A percentile compares a stretch with the other conserved stretches of the same genome.
phyloP scores from a whole-genome alignment of 2,329 filamentous ascomycete species.

The Aspergillus viridinutans region DNA sequence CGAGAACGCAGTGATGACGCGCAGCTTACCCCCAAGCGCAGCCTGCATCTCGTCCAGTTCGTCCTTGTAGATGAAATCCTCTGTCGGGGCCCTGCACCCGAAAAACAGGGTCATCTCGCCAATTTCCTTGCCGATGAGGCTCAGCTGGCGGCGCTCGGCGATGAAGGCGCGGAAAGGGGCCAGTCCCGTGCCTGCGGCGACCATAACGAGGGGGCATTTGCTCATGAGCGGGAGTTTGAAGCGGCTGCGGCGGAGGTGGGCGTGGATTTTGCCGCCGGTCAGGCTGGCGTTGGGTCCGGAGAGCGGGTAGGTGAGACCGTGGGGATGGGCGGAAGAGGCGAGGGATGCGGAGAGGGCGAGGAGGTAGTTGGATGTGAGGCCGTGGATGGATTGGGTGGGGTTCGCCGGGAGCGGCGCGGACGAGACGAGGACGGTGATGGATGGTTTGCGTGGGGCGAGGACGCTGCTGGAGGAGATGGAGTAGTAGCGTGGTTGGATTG shows the following conservation, averaged over 20 bases:
- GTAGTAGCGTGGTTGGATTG: conserved; percentile 90
- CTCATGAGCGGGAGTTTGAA: conserved; percentile 72
- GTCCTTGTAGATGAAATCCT: conserved; percentile 36
- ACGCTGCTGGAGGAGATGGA: conserved; percentile 71
- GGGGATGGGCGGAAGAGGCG: conserved; percentile 68
- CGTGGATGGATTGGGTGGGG: conserved; percentile 67
- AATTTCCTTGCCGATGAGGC: conserved; percentile 31
- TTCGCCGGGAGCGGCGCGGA: conserved; percentile 68
- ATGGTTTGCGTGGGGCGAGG: conserved; percentile 48
- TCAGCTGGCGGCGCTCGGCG: conserved; percentile 37
- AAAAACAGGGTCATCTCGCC: conserved; percentile 41
- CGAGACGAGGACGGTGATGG: conserved; percentile 87
- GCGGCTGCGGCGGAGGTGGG: conserved; percentile 90
- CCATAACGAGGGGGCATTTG: conserved; percentile 49
- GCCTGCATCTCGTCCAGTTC: conserved; percentile 25
- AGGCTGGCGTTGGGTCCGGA: conserved; percentile 85
- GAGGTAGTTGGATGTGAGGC: conserved; percentile 91
- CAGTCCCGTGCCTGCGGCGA: conserved; percentile 50
- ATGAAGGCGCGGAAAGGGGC: conserved; percentile 46
- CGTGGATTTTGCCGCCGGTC: conserved; percentile 80
- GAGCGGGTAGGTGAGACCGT: conserved; percentile 76
- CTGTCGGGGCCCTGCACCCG: conserved; percentile 35
- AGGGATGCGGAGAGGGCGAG: conserved; percentile 56
- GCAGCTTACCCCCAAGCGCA: conserved; percentile 13
- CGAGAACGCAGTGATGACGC: conserved; percentile 27